Percentiles rank a stretch among this genome's conserved stretches.
phyloP scores from a whole-genome alignment of 2,329 filamentous ascomycete species.

The Pyricularia sp. region DNA sequence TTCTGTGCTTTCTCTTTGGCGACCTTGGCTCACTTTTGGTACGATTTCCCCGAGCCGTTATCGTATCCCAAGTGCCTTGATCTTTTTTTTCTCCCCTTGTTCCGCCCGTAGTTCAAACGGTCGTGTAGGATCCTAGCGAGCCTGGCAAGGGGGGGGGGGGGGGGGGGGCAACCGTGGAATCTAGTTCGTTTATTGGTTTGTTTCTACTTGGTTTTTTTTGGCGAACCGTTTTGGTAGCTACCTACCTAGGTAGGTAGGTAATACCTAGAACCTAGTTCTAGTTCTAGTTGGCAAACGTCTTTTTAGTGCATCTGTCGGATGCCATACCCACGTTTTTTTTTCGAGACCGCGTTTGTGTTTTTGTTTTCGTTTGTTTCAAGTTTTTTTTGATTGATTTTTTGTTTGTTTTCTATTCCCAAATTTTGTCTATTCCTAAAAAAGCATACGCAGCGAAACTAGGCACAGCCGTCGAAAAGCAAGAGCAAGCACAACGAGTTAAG shows the following conservation, averaged over 20 bases:
- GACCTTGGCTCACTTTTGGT: too few species aligned
- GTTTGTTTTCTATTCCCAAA: background rate
- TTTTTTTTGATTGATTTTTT: conserved; percentile 1
- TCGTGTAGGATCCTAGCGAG: background rate
- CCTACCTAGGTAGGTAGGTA: too few species aligned
- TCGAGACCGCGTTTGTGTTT: background rate
- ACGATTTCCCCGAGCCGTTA: too few species aligned
- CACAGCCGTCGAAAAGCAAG: background rate
- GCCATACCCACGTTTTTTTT: too few species aligned
- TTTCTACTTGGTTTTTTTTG: background rate
- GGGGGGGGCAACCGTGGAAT: background rate
- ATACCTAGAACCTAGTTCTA: too few species aligned
- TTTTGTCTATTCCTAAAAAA: background rate
- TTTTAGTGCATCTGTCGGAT: background rate
- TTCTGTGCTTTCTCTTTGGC: background rate
- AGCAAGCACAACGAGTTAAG: background rate
- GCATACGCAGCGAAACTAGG: background rate
- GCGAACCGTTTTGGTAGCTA: background rate
- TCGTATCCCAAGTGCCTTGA: too few species aligned
- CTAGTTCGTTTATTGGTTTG: background rate
- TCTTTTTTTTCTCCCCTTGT: background rate
- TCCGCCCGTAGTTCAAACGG: background rate
- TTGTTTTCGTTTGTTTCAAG: background rate
- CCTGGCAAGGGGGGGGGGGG: background rate
- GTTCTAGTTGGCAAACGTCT: too few species aligned